Percentiles rank a stretch among this genome's conserved stretches.
Conservation (phyloP, 140 eudicot species). For the Erigeron philadelphicus region DNA sequence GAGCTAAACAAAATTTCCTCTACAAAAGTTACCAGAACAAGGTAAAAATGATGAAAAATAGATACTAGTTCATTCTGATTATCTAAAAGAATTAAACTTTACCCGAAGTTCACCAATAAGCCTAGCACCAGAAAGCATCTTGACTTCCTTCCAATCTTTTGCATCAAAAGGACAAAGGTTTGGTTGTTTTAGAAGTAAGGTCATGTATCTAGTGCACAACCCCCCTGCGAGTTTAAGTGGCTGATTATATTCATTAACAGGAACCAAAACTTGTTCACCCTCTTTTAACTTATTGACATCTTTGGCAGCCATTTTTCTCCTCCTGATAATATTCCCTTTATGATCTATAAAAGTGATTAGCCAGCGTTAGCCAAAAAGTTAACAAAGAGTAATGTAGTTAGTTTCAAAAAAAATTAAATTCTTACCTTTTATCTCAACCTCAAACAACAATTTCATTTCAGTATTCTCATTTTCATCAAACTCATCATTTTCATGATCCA, state of each 20-base stretch:
- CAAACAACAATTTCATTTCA: no score
- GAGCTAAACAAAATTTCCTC: not conserved
- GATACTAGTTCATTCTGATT: not conserved
- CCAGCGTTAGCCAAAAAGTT: no score
- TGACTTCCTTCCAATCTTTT: not conserved
- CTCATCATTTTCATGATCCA: no score
- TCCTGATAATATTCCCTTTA: not conserved
- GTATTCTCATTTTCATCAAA: no score
- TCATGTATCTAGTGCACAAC: not conserved
- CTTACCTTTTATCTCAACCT: no score
- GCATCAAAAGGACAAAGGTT: not conserved
- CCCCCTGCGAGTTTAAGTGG: not conserved
- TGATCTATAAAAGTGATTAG: not conserved
- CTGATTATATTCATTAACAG: not conserved
- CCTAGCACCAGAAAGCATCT: not conserved
- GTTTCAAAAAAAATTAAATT: no score
- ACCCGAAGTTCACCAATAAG: not conserved
- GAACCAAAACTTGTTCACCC: not conserved
- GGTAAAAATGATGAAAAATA: not conserved
- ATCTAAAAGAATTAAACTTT: not conserved
- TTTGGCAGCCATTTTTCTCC: not conserved
- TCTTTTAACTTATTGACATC: not conserved
- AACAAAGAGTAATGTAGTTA: no score
- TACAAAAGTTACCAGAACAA: not conserved
- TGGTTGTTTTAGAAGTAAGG: constrained; percentile 1